Evolutionary conservation across 305 asterid genomes (phyloP), one percentile per base, ranked within the genome.

Genomic region (Fraxinus xanthoxyloides): DNA sequence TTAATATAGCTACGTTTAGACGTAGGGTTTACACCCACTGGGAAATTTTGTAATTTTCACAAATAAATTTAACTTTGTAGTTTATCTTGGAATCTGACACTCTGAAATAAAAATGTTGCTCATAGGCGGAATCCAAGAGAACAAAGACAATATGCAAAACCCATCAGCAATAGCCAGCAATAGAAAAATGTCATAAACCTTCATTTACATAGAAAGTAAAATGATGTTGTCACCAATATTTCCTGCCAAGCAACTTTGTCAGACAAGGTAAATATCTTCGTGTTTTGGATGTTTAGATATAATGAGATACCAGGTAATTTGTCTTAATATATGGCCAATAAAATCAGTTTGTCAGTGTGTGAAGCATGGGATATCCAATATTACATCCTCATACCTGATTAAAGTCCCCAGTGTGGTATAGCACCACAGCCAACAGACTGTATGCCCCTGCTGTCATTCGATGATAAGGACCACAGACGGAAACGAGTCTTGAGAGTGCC

Each of bases 371-470:
- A 72, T 69, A 81, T 78, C 30, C 35, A 78, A 61, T 56, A 83
- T 78, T 75, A 77, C 69, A 84, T 77, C 77, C 10, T 34, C 73
- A 40, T 90, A 94, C 98, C 97, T 94, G 98, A 90, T 94, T 94
- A 81, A 94, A 94, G 82, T 94, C 98, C 46, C 98, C 98, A 10
- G 98, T 94, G 81, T 94, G 98, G 90, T 94, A 94, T 75, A 94
- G 97, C 83, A 94, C 98, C 81, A 94, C 98, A 79, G 98, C 98
- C 89, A 94, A 86, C 81, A 94, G 92, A 87, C 98, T 94, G 82
- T 94, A 94, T 59, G 97, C 98, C 80, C 98, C 97, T 1, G 98
- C 98, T 23, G 98, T 93, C 97, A 93, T 94, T 75, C 98, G 94
- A 86, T 94, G 98, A 87, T 93, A 93, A 85, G 98, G 98, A 83